Evolutionary conservation across 148 eudicot species (phyloP).

Genomic region (Polygonum aviculare): DNA sequence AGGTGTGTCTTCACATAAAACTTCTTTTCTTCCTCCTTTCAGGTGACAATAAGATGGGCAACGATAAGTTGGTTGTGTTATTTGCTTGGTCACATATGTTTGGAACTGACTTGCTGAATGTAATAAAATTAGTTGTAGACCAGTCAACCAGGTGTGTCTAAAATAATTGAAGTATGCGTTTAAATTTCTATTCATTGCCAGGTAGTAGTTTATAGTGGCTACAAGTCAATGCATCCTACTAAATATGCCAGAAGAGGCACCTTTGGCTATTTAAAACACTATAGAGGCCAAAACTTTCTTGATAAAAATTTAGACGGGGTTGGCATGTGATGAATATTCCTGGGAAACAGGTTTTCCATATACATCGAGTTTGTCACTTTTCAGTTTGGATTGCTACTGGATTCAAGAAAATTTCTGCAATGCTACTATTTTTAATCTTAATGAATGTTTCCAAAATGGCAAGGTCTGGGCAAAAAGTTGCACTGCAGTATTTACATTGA

Average conservation of each 20-base stretch:
- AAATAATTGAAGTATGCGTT: neutral
- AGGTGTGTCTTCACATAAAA: conserved; percentile 23
- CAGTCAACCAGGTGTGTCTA: neutral
- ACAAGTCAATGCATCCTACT: neutral
- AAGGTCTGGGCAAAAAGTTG: neutral
- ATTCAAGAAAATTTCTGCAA: neutral
- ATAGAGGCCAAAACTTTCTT: neutral
- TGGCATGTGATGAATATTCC: no score
- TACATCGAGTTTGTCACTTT: neutral
- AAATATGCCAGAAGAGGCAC: neutral
- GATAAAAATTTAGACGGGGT: neutral
- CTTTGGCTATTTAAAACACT: neutral
- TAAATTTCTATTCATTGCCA: neutral
- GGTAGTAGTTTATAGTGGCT: neutral
- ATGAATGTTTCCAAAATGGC: neutral
- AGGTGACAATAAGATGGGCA: neutral
- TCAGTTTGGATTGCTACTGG: neutral
- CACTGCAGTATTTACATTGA: neutral
- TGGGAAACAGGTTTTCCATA: neutral
- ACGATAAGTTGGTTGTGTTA: neutral
- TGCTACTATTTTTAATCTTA: neutral
- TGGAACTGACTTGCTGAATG: neutral
- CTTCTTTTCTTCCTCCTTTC: neutral
- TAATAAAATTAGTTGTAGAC: neutral
- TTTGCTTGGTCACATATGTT: neutral